These are phyloP conservation scores for Ceratonia siliqua DNA, from an alignment of 306 rosid genomes.

Conservation along the genomic window DNA sequence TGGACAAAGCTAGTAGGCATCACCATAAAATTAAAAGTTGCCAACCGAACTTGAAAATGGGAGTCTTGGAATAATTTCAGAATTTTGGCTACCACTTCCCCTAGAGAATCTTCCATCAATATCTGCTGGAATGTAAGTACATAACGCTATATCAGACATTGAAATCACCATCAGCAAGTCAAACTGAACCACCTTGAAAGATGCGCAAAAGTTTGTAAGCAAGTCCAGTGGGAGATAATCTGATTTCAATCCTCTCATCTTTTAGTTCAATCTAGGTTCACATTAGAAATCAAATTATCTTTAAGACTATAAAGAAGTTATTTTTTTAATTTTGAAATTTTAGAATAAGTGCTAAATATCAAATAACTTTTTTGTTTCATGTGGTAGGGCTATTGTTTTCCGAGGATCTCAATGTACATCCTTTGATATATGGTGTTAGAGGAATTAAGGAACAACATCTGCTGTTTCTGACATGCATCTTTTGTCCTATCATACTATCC, in stretches of 20 bases:
- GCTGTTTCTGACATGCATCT: background rate
- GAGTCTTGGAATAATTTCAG: slow-evolving; percentile 42
- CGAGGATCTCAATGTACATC: background rate
- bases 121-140: slow-evolving; percentile 32
- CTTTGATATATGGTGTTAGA: background rate
- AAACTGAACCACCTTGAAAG: background rate
- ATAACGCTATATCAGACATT: background rate
- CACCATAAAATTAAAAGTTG: slow-evolving; percentile 45
- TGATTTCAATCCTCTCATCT: background rate
- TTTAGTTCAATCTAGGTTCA: background rate
- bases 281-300: background rate
- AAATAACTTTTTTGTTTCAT: background rate
- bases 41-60: slow-evolving; percentile 45
- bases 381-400: background rate
- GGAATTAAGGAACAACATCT: background rate
- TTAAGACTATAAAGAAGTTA: background rate
- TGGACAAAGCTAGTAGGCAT: slow-evolving; percentile 42
- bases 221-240: background rate
- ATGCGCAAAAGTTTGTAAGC: background rate
- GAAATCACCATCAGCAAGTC: background rate
- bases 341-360: background rate
- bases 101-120: slow-evolving; percentile 37
- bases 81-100: slow-evolving; percentile 33
- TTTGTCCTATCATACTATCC: background rate
- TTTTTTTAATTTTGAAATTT: background rate